Evolutionary conservation across 805 yeast species (phyloP), one percentile per base, ranked within the genome.

Genomic region (Kuraishia ogatae): DNA sequence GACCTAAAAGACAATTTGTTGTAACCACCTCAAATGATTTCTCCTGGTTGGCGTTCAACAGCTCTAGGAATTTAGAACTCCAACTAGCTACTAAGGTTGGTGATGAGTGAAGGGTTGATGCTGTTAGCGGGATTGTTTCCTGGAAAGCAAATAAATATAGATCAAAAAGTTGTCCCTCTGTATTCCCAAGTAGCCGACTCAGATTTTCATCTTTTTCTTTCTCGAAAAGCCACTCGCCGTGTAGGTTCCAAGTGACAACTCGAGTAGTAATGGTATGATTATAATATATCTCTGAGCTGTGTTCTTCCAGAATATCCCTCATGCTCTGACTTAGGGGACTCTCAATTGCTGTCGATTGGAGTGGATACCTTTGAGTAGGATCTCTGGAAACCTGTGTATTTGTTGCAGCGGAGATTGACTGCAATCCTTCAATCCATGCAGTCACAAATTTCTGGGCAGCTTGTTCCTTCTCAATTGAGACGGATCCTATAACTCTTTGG

Each of bases 1-100:
- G 62, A 0, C 83, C 84, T 20, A 80, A 65, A 2, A 80, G 68
- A 55, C 77, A 78, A 54, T 73, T 75, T 1, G 76, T 68, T 2
- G 74, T 66, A 1, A 77, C 22, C 20, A 22, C 23, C n/a, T 24
- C 56, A 13, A 72, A 67, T n/a, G 62, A 59, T 57, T 71, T 74
- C n/a, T 55, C 64, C 4, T 54, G 56, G 10, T 72, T 67, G 57
- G 71, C 73, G n/a, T 54, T 64, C 8, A 63, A 54, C 2, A 54
- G 15, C 10, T 53, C 39, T 23, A 63, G 23, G 7, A 69, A 57
- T 10, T 54, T 59, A 5, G 52, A 52, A 13, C 56, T 57, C 73
- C 71, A 70, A 47, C 59, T 60, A 7, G 57, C 60, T 6, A 67
- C 60, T 1, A 68, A 57, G 3, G 57, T 55, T n/a, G 60, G 65